Evolutionary conservation across 805 yeast genomes (phyloP).

Genomic region (Komagataella populi): DNA sequence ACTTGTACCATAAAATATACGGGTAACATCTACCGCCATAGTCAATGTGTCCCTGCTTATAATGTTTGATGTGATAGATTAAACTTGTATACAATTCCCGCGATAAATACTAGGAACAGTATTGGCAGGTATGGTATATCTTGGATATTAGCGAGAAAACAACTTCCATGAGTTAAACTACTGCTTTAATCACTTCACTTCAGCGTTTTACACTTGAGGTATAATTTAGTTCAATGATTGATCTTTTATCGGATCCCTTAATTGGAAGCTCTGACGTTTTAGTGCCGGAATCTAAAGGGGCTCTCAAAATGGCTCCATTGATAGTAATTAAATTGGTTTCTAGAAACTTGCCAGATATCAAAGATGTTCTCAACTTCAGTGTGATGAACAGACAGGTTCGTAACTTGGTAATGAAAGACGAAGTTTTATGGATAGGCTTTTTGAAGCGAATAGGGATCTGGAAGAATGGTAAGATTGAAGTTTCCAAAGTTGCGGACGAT

Average conservation of each 20-base stretch:
- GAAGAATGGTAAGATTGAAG: neutral
- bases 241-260: neutral
- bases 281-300: neutral
- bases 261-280: neutral
- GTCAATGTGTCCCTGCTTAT: neutral
- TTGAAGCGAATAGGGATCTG: neutral
- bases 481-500: neutral
- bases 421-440: neutral
- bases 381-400: neutral
- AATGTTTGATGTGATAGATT: too few relatives aligned
- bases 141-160: neutral
- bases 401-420: neutral
- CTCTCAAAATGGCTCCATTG: neutral
- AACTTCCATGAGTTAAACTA: neutral
- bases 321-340: neutral
- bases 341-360: neutral
- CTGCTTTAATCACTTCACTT: neutral
- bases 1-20: neutral
- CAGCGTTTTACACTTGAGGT: neutral
- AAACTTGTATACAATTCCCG: too few relatives aligned
- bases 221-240: neutral
- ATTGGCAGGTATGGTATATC: too few relatives aligned
- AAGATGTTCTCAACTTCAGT: neutral
- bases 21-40: neutral
- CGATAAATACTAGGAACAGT: too few relatives aligned